A percentile compares a stretch with the other conserved stretches of the same genome.
Conservation (phyloP, 257 asterid genomes). For the Linaria vulgaris region DNA sequence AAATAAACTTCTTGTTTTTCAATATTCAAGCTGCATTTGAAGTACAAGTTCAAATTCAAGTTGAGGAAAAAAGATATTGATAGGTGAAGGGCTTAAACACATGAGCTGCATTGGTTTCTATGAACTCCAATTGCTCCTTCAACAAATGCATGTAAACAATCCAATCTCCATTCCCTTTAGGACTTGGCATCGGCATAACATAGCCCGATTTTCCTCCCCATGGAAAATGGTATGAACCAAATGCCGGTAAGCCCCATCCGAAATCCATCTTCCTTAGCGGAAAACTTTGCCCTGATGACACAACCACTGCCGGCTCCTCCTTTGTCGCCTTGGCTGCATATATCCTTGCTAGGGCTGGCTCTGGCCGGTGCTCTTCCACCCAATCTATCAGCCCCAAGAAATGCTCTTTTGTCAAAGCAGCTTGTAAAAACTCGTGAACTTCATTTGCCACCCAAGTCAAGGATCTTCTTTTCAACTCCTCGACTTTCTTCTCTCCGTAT, state of each 20-base stretch:
- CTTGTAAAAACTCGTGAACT: slow-evolving; percentile 41
- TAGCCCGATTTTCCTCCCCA: slow-evolving; percentile 71
- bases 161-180: slow-evolving; percentile 76
- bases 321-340: slow-evolving; percentile 35
- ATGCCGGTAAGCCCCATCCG: slow-evolving; percentile 64
- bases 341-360: slow-evolving; percentile 38
- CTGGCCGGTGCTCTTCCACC: slow-evolving; percentile 79
- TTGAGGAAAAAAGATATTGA: slow-evolving; percentile 32
- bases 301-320: slow-evolving; percentile 59
- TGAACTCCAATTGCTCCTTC: slow-evolving; percentile 45
- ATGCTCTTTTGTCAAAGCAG: slow-evolving; percentile 51
- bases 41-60: slow-evolving; percentile 1
- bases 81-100: slow-evolving; percentile 44
- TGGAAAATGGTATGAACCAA: slow-evolving; percentile 65
- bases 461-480: slow-evolving; percentile 38
- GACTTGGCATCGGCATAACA: slow-evolving; percentile 71
- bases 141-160: slow-evolving; percentile 60
- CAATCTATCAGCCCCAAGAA: slow-evolving; percentile 65
- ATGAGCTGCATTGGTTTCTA: slow-evolving; percentile 44
- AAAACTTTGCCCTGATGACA: slow-evolving; percentile 55
- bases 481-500: slow-evolving; percentile 44
- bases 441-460: slow-evolving; percentile 46
- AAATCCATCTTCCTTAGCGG: slow-evolving; percentile 50
- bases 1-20: not conserved
- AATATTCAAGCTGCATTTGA: not conserved